phyloP scores from a whole-genome alignment of 139 green algal genomes.

The Edaphochlamys debaryana region DNA sequence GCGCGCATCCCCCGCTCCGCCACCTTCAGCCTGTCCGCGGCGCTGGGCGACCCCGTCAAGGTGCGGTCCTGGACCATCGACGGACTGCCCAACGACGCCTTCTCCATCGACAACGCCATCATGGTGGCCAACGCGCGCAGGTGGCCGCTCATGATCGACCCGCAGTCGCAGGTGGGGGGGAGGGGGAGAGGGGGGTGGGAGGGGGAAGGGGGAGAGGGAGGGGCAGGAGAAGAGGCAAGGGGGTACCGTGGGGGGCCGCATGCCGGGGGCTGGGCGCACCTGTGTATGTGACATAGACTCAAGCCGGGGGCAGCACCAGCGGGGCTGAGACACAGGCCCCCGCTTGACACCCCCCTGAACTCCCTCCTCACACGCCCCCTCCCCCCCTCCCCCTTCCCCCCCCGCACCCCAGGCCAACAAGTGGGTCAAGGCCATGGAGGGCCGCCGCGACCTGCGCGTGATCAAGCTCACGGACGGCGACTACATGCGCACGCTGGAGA shows the following conservation, averaged over 20 bases:
- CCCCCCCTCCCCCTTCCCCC: too few species aligned
- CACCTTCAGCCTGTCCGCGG: slow-evolving; percentile 64
- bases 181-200: too few species aligned
- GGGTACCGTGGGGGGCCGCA: too few species aligned
- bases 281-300: too few species aligned
- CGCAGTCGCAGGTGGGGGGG: slow-evolving; percentile 55
- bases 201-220: too few species aligned
- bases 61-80: slow-evolving; percentile 79
- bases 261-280: too few species aligned
- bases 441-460: slow-evolving; percentile 59
- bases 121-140: slow-evolving; percentile 70
- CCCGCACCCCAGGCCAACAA: slow-evolving; percentile 76
- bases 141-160: slow-evolving; percentile 87
- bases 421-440: slow-evolving; percentile 82
- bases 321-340: too few species aligned
- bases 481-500: slow-evolving; percentile 80
- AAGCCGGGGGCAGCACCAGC: too few species aligned
- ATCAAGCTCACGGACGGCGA: slow-evolving; percentile 82
- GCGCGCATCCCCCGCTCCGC: slow-evolving; percentile 59
- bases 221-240: too few species aligned
- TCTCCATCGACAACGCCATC: slow-evolving; percentile 84
- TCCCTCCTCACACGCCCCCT: not conserved
- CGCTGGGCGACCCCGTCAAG: slow-evolving; percentile 75
- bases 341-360: too few species aligned
- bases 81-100: slow-evolving; percentile 80